Conservation (phyloP, 345 rosid species). For the Populus alba region DNA sequence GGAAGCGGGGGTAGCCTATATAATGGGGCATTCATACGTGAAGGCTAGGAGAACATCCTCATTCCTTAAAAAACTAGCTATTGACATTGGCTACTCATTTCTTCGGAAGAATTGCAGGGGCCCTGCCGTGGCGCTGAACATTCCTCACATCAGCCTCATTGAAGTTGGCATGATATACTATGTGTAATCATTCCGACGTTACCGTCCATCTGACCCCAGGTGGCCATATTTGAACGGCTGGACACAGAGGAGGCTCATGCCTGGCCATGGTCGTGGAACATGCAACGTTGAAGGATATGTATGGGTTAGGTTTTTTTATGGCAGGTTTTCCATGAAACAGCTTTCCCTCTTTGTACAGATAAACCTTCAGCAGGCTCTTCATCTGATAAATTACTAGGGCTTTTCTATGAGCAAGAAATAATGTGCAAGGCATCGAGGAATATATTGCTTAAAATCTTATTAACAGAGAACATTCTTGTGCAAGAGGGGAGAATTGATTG, state of each 20-base stretch:
- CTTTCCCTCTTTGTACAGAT: not conserved
- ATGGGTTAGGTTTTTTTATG: not conserved
- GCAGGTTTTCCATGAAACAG: not conserved
- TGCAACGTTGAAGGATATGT: not conserved
- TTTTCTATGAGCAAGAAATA: not conserved
- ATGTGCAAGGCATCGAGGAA: not conserved
- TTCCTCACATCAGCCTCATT: slow-evolving; percentile 87
- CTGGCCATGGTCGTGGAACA: not conserved
- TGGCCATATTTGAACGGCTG: not conserved
- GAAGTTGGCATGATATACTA: slow-evolving; percentile 96
- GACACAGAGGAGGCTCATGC: not conserved
- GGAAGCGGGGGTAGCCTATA: slow-evolving; percentile 85
- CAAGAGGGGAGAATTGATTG: too few relatives aligned
- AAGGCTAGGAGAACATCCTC: slow-evolving; percentile 74
- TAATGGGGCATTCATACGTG: slow-evolving; percentile 87
- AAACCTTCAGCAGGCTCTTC: not conserved
- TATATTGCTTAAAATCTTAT: too few relatives aligned
- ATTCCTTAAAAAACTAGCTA: slow-evolving; percentile 61
- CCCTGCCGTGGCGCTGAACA: slow-evolving; percentile 81
- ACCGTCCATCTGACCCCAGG: not conserved
- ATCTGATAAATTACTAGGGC: not conserved
- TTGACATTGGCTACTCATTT: slow-evolving; percentile 83
- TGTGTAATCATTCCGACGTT: slow-evolving; percentile 41
- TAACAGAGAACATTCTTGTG: too few relatives aligned
- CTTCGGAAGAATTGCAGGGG: slow-evolving; percentile 95